A percentile compares a stretch with the other conserved stretches of the same genome.
Conservation (phyloP, 2,329 filamentous ascomycete species). For the Fusarium sp. region DNA sequence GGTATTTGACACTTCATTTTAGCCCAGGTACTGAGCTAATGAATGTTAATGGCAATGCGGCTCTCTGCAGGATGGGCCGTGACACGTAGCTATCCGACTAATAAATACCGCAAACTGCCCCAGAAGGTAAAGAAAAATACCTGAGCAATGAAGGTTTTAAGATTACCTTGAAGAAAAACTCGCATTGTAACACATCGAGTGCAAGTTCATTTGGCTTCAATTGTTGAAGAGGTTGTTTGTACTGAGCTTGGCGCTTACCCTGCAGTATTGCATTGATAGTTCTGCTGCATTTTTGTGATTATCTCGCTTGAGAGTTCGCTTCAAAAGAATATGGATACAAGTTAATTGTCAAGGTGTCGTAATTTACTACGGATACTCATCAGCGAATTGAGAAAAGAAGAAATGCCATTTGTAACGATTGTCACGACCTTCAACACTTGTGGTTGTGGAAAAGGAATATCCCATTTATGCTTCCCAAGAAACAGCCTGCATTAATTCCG, state of each 20-base stretch:
- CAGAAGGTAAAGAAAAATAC: neutral
- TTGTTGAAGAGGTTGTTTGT: neutral
- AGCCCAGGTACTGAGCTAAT: neutral
- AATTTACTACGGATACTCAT: neutral
- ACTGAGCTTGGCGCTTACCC: neutral
- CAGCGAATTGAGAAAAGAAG: neutral
- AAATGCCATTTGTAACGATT: neutral
- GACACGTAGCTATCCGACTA: neutral
- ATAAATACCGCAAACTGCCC: constrained; percentile 1
- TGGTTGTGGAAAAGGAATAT: neutral
- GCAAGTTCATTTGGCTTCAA: too few relatives aligned
- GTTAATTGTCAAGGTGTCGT: neutral
- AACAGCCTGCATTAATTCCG: neutral
- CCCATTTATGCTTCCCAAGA: too few relatives aligned
- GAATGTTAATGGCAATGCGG: neutral
- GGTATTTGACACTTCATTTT: neutral
- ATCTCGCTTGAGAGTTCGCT: neutral
- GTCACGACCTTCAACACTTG: neutral
- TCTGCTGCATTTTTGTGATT: too few relatives aligned
- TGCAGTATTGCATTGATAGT: neutral
- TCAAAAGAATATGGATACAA: neutral
- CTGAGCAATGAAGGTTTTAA: neutral
- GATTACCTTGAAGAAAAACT: neutral
- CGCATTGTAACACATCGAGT: neutral
- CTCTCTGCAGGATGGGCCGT: constrained; percentile 4